Evolutionary conservation across 305 asterid genomes (phyloP), one percentile per base, ranked within the genome.

Genomic region (Fraxinus velutina): DNA sequence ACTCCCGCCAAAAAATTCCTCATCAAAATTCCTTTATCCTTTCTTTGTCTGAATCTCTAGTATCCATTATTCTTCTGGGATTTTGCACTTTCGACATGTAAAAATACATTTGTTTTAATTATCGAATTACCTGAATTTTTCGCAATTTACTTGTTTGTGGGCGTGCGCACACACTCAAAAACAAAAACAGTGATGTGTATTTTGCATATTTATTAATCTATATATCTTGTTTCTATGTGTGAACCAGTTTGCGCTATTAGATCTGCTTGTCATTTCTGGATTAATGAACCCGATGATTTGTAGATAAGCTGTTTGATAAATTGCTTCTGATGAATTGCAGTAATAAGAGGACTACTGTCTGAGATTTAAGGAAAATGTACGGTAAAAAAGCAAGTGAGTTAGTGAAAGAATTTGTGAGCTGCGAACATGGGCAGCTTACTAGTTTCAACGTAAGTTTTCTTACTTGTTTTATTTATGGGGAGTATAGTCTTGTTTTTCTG

Each of bases 361-460:
- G 73, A 77, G 75, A 62, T 78, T 81, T 76, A 30, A 62, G 81
- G 81, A 83, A 83, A 29, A 92, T 94, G 97, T 92, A 92, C 12
- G 97, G 88, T 73, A 91, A 87, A 85, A 94, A 90, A 82, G 95
- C 90, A 76, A 86, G 90, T 22, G 97, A 91, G 73, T 85, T 94
- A 83, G 92, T 92, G 75, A 92, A 86, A 82, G 98, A 94, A 88
- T 83, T 92, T 19, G 92, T 91, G 0, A 88, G 90, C 55, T 55
- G 88, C 66, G 95, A 92, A 77, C 90, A 90, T 13, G 97, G 98
- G 77, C 97, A 92, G 86, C 91, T 94, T 71, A 73, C 89, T 39
- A 89, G 92, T 81, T 94, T 90, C 82, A 88, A 94, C 79, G 98
- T 92, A 87, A 83, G 92, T 50, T 32, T 66, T 50, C 75, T 52